Conservation (phyloP, 495 filamentous ascomycete genomes). For the Aspergillus biplanus region DNA sequence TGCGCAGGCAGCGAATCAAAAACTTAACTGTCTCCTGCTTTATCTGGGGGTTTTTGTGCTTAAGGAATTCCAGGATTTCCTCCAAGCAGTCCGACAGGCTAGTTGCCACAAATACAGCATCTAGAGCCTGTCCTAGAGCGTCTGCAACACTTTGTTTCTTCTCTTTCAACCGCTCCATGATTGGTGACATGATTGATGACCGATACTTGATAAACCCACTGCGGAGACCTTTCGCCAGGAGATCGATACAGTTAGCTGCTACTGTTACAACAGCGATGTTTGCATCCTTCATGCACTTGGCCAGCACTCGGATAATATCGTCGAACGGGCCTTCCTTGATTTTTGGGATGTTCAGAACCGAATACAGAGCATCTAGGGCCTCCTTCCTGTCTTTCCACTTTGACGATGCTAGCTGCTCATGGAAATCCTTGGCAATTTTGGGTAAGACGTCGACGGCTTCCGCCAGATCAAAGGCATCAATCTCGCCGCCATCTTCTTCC, state of each 20-base stretch:
- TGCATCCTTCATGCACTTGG: conserved; percentile 98
- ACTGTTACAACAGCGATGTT: conserved; percentile 94
- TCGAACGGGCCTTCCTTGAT: conserved; percentile 91
- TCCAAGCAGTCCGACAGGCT: conserved; percentile 82
- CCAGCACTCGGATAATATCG: conserved; percentile 78
- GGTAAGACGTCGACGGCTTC: conserved; percentile 85
- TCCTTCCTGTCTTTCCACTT: conserved; percentile 99
- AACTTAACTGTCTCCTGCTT: conserved; percentile 95
- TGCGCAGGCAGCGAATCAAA: conserved; percentile 82
- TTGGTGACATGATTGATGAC: conserved; percentile 75
- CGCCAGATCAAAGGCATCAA: conserved; percentile 85
- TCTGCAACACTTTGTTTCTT: conserved; percentile 92
- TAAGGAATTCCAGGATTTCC: conserved; percentile 82
- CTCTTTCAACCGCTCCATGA: conserved; percentile 94
- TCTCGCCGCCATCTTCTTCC: conserved; percentile 72
- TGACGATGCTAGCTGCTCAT: conserved; percentile 79
- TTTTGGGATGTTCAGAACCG: conserved; percentile 78
- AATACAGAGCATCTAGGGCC: conserved; percentile 79
- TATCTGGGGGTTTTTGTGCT: conserved; percentile 95
- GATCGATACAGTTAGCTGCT: conserved; percentile 91
- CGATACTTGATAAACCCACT: conserved; percentile 81
- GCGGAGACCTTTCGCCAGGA: conserved; percentile 86
- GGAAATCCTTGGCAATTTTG: conserved; percentile 82
- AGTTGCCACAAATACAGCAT: conserved; percentile 82
- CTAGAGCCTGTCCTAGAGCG: conserved; percentile 80